These are phyloP conservation scores for Physcia stellaris DNA, from an alignment of 495 filamentous ascomycete species.

Conservation along the genomic window DNA sequence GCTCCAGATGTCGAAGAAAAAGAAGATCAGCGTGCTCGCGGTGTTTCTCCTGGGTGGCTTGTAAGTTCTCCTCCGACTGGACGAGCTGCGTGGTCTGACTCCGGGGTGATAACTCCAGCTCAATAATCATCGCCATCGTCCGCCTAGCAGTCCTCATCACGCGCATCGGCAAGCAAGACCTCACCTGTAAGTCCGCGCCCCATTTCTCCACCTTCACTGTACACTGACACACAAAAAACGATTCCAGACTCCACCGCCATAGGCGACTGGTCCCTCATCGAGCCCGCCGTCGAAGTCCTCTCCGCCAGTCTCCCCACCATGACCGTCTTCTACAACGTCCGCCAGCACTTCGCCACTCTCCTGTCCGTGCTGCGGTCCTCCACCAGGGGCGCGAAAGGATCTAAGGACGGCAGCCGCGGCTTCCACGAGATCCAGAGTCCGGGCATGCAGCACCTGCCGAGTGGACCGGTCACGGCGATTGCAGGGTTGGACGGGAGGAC, in stretches of 20 bases:
- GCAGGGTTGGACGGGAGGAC: too few relatives aligned
- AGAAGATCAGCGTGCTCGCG: conserved; percentile 4
- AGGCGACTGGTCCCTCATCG: background rate
- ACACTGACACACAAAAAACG: background rate
- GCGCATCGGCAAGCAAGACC: background rate
- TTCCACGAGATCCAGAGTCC: too few relatives aligned
- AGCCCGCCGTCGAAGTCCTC: conserved; percentile 2
- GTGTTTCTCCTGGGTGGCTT: conserved; percentile 4
- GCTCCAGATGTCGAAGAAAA: conserved; percentile 2
- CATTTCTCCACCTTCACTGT: background rate
- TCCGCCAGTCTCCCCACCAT: conserved; percentile 3
- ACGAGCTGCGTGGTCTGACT: background rate
- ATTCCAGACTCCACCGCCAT: background rate
- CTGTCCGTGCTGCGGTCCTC: background rate
- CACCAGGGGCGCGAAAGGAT: too few relatives aligned
- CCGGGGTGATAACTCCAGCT: background rate
- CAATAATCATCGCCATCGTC: conserved; percentile 1
- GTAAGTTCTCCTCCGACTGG: background rate
- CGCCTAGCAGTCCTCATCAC: background rate
- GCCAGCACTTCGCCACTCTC: background rate
- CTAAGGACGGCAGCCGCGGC: too few relatives aligned
- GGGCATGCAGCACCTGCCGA: too few relatives aligned
- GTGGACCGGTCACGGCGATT: too few relatives aligned
- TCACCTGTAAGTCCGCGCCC: conserved; percentile 2
- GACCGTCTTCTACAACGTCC: conserved; percentile 1